These are phyloP conservation scores for Trichocomaceae sp. DNA, from an alignment of 2,329 filamentous ascomycete genomes.

Conservation along the genomic window DNA sequence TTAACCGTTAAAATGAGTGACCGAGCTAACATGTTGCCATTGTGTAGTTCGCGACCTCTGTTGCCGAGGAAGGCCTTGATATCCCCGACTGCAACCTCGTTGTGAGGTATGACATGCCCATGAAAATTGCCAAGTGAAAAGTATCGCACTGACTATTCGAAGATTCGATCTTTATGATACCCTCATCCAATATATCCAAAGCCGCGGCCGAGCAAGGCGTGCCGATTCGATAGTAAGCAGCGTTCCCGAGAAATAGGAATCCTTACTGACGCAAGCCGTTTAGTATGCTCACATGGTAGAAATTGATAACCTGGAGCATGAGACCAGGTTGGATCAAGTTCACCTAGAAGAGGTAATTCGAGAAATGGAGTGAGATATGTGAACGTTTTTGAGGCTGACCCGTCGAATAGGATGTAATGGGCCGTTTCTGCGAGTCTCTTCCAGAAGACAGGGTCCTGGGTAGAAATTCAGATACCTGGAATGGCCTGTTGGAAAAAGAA, in stretches of 20 bases:
- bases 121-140: background rate
- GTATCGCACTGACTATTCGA: background rate
- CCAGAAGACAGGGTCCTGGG: conserved; percentile 66
- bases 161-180: conserved; percentile 84
- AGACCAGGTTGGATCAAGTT: conserved; percentile 52
- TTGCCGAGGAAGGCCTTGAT: conserved; percentile 61
- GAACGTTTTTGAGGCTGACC: background rate
- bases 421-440: conserved; percentile 67
- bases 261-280: background rate
- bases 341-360: conserved; percentile 39
- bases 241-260: background rate
- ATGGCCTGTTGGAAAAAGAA: conserved; percentile 51
- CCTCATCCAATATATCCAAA: conserved; percentile 93
- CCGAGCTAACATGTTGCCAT: conserved; percentile 2
- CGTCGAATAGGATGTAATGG: conserved; percentile 49
- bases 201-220: conserved; percentile 76
- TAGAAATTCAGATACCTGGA: conserved; percentile 53
- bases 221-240: conserved; percentile 55
- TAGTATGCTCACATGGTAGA: conserved; percentile 79
- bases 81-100: conserved; percentile 62
- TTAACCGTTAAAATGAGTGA: background rate
- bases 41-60: conserved; percentile 53
- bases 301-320: conserved; percentile 56
- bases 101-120: conserved; percentile 34
- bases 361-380: background rate